Base-by-base conservation (phyloP, 148 eudicot genomes). In the Pharnaceum exiguum region DNA sequence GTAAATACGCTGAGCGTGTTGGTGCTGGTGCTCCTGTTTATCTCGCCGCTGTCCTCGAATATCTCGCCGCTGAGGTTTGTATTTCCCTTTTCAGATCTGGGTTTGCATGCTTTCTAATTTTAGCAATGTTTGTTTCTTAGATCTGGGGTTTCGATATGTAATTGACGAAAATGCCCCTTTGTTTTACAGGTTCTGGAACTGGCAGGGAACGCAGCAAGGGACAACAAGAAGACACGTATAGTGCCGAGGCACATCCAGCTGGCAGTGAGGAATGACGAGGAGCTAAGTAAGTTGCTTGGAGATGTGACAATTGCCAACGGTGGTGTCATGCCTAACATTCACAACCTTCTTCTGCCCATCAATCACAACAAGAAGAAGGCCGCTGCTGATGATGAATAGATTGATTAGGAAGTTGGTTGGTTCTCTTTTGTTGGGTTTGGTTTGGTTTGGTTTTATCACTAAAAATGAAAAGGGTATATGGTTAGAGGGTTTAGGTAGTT, bases 1-100 rank as follows among this genome's bases (percentile, higher is more conserved):
- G 96, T 0, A 87, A 87, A 59, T 87, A 87, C 43, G 96, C 96
- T 23, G 90, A 87, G 62, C 83, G 95, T 65, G 95, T 87, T 8
- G 95, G 95, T 17, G 90, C 96, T 22, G 88, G 96, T 16, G 96
- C 96, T 61, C 96, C 96, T 19, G 90, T 87, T 0, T 87, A 87
- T 17, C 90, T 87, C 2, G 96, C 96, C 1, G 90, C 96, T 17
- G 96, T 87, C 5, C 90, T 87, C 3, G 96, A 87, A 49, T 87
- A 87, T 54, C 90, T 87, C 2, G 96, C 96, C 3, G 96, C 96
- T 40, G 96, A 87, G 90, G 96, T 84, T 63, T 15, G 29, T 10
- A 16, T 39, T 10, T 49, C 22, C 18, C 1, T 32, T 2, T 16
- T 21, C 12, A n/a, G 22, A 9, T 17, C 10, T 2, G 9, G 15